These are phyloP conservation scores for Diaporthe sp. DNA, from an alignment of 2,329 filamentous ascomycete genomes.

Conservation along the genomic window DNA sequence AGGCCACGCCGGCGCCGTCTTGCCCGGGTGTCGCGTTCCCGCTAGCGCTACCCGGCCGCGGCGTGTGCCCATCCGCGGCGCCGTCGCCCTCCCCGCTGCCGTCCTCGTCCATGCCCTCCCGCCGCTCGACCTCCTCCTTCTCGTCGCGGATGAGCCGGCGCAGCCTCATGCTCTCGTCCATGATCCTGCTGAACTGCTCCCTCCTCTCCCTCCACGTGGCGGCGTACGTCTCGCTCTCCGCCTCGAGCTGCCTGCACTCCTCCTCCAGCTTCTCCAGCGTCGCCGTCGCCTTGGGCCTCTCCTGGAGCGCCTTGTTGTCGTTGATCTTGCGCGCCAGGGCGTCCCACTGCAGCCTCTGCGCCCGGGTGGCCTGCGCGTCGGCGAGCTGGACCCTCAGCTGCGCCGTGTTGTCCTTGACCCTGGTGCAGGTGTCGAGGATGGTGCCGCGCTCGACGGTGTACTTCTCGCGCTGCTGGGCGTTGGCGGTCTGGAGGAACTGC, in stretches of 20 bases:
- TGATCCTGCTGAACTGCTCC: constrained; percentile 89
- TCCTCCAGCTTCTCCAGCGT: constrained; percentile 86
- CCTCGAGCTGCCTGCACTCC: constrained; percentile 89
- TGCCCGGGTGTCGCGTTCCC: constrained; percentile 66
- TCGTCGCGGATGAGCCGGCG: constrained; percentile 90
- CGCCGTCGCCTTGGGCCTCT: constrained; percentile 85
- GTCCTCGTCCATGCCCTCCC: constrained; percentile 84
- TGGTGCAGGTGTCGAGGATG: constrained; percentile 83
- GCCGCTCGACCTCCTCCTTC: constrained; percentile 92
- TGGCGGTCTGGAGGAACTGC: constrained; percentile 88
- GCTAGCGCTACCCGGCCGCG: constrained; percentile 63
- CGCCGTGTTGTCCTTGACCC: constrained; percentile 81
- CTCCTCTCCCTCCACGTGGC: constrained; percentile 87
- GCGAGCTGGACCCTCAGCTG: constrained; percentile 82
- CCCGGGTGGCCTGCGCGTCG: constrained; percentile 80
- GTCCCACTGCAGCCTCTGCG: constrained; percentile 88
- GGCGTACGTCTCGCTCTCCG: constrained; percentile 85
- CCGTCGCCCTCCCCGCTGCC: constrained; percentile 58
- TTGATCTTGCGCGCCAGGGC: constrained; percentile 90
- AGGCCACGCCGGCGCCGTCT: constrained; percentile 56
- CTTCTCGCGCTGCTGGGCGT: constrained; percentile 84
- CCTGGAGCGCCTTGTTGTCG: constrained; percentile 81
- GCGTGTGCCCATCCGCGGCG: constrained; percentile 65
- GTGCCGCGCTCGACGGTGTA: constrained; percentile 85
- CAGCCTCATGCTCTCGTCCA: constrained; percentile 91